Evolutionary conservation across 164 flowering plant genomes (phyloP).

Genomic region (Cinnamomum chago): DNA sequence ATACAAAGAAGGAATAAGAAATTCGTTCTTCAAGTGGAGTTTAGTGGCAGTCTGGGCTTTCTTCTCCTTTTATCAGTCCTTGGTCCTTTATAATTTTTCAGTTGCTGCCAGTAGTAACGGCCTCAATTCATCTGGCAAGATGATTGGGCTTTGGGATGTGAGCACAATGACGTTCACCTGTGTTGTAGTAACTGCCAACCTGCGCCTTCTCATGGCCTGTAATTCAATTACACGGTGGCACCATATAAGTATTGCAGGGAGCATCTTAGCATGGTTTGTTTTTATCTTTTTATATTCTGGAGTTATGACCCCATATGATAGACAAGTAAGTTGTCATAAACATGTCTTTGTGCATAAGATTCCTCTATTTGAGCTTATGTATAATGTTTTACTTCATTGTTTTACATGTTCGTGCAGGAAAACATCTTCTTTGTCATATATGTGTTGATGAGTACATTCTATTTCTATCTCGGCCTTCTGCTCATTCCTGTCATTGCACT

Average conservation of each 20-base stretch:
- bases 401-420: conserved; percentile 53
- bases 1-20: conserved; percentile 82
- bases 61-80: conserved; percentile 78
- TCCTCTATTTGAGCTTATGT: conserved; percentile 1
- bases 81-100: conserved; percentile 61
- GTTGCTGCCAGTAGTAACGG: conserved; percentile 45
- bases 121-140: conserved; percentile 67
- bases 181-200: conserved; percentile 82
- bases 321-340: conserved; percentile 39
- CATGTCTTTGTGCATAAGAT: background rate
- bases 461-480: conserved; percentile 69
- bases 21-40: conserved; percentile 80
- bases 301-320: conserved; percentile 49
- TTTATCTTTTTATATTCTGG: conserved; percentile 80
- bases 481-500: conserved; percentile 84
- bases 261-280: conserved; percentile 86
- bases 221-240: conserved; percentile 91
- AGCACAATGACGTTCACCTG: conserved; percentile 94
- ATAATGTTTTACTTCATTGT: background rate
- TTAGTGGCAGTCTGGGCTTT: conserved; percentile 80
- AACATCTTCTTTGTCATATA: conserved; percentile 68
- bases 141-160: conserved; percentile 92
- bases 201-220: conserved; percentile 83
- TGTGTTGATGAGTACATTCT: conserved; percentile 78
- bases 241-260: conserved; percentile 77